phyloP scores from a whole-genome alignment of 441 rosid species.

The Capsella rubella region DNA sequence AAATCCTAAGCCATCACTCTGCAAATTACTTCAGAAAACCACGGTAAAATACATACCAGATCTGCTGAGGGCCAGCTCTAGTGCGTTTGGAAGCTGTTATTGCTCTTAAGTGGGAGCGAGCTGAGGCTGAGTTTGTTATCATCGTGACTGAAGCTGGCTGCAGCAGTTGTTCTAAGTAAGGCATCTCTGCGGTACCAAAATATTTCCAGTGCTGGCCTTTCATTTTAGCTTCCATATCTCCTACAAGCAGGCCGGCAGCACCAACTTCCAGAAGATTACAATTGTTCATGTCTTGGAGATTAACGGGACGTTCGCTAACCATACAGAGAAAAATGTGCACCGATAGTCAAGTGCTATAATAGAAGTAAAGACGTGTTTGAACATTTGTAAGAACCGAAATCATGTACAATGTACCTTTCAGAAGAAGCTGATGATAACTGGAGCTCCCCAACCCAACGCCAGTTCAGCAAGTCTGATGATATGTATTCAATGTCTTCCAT shows the following conservation, averaged over 20 bases:
- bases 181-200: constrained; percentile 93
- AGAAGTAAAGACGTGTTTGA: constrained; percentile 17
- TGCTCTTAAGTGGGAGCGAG: constrained; percentile 84
- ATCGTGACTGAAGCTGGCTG: constrained; percentile 90
- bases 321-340: constrained; percentile 36
- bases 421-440: constrained; percentile 57
- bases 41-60: constrained; percentile 63
- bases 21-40: constrained; percentile 34
- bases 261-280: constrained; percentile 91
- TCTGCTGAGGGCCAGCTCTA: constrained; percentile 78
- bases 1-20: constrained; percentile 34
- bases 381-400: constrained; percentile 32
- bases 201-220: constrained; percentile 95
- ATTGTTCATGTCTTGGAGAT: constrained; percentile 72
- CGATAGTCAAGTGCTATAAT: constrained; percentile 24
- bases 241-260: constrained; percentile 97
- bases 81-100: constrained; percentile 92
- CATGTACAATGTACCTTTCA: constrained; percentile 67
- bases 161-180: constrained; percentile 91
- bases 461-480: constrained; percentile 80
- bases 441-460: constrained; percentile 92
- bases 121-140: constrained; percentile 77
- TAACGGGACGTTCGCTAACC: constrained; percentile 68
- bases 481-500: constrained; percentile 75
- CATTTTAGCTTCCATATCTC: constrained; percentile 94